Base-by-base conservation (phyloP, 2,329 filamentous ascomycete genomes). In the Colletotrichum tabaci region DNA sequence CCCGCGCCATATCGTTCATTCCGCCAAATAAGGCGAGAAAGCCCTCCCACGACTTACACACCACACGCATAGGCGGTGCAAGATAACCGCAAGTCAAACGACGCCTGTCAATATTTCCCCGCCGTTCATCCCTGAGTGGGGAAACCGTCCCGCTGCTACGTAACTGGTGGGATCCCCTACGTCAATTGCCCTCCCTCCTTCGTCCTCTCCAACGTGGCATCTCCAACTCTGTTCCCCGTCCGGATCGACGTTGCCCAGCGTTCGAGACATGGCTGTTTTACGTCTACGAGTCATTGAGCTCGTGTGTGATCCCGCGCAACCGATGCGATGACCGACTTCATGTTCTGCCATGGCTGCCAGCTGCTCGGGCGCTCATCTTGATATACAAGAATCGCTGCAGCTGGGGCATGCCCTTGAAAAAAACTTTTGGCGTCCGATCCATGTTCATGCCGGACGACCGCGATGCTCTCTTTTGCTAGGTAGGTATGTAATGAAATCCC, bases 241-340 rank as follows among this genome's bases (percentile, higher is more conserved):
- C 52, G 18, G 58, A 47, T 58, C 50, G 64, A 44, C 64, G 50
- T 67, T 52, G 56, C 38, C 57, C 46, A 60, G 58, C 64, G 57
- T 68, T 68, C 64, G 46, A 60, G 46, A 42, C 65, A 68, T 21
- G 65, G 15, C 65, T 58, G 30, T 30, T 68, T 62, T 63, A 44
- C 56, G 26, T 58, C 30, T 18, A 67, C 68, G 68, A 68, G 68
- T 68, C 68, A 63, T 62, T 58, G 52, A 26, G 38, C 68, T 63
- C 26, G 47, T 46, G 26, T 26, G 46, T 15, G 42, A 38, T 42
- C 49, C 49, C 46, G 40, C 18, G 21, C 49, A 18, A 40, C 9
- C n/a, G 35, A 16, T 46, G 47, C 53, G 47, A 35, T 61, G 21
- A 30, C 35, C 15, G 44, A 12, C 21, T 42, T 38, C 40, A 21